A percentile compares a stretch with the other conserved stretches of the same genome.
Evolutionary conservation across 768 basidiomycete species (phyloP).

Genomic region (Termitomyces sp.): DNA sequence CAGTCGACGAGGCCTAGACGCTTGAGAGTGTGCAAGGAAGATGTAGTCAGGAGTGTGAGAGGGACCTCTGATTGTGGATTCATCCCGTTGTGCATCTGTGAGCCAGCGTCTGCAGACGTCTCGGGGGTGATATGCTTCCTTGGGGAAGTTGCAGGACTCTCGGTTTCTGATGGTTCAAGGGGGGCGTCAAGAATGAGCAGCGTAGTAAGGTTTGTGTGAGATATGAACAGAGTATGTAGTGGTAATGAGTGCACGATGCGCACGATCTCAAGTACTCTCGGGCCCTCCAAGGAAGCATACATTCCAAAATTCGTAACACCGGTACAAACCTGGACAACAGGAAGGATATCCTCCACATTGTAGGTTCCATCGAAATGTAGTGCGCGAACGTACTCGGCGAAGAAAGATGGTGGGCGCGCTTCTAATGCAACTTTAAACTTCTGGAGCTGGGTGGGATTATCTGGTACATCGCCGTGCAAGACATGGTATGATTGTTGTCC

Average conservation of each 20-base stretch:
- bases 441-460: constrained; percentile 5
- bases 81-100: too few relatives aligned
- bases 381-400: constrained; percentile 13
- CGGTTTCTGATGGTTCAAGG: not conserved
- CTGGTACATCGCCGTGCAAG: not conserved
- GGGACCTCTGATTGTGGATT: not conserved
- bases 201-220: constrained; percentile 1
- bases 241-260: constrained; percentile 4
- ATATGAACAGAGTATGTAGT: constrained; percentile 13
- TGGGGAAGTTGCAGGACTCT: not conserved
- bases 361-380: constrained; percentile 10
- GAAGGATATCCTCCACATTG: constrained; percentile 1
- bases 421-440: constrained; percentile 6
- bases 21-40: constrained; percentile 8
- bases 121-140: not conserved
- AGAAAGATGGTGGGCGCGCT: constrained; percentile 14
- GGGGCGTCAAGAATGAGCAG: not conserved
- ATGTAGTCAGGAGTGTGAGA: not conserved
- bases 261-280: constrained; percentile 4
- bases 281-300: constrained; percentile 10
- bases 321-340: constrained; percentile 10
- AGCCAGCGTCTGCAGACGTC: not conserved
- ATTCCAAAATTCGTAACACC: constrained; percentile 17
- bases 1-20: constrained; percentile 11
- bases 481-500: not conserved